Conservation (phyloP, 2,329 filamentous ascomycete genomes). For the Epichloe festucae region DNA sequence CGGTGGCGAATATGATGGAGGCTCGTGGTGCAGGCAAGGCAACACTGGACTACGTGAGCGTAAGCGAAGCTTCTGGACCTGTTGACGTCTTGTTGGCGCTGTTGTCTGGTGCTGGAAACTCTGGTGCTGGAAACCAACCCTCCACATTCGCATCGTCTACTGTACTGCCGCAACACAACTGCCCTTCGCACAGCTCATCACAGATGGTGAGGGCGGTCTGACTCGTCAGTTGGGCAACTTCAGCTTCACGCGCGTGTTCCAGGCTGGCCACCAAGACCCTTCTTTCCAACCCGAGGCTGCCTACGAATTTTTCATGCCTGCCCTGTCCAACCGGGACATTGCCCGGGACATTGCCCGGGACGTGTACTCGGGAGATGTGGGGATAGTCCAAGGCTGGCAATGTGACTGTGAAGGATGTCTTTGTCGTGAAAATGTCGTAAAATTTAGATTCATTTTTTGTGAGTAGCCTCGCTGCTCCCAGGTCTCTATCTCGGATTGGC, state of each 20-base stretch:
- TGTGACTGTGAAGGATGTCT: conserved; percentile 16
- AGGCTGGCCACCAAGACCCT: conserved; percentile 50
- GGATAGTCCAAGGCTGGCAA: conserved; percentile 25
- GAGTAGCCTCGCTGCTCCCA: too few relatives aligned
- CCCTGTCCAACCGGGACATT: conserved; percentile 39
- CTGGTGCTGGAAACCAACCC: not conserved
- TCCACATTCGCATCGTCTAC: not conserved
- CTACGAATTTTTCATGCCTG: conserved; percentile 45
- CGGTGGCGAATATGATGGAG: not conserved
- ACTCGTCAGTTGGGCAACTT: conserved; percentile 66
- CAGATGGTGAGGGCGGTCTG: conserved; percentile 39
- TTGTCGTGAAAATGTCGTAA: conserved; percentile 11
- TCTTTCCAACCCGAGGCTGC: conserved; percentile 45
- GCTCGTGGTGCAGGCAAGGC: not conserved
- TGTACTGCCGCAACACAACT: too few relatives aligned
- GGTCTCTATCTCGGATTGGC: too few relatives aligned
- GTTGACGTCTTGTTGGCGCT: not conserved
- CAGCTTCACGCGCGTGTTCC: conserved; percentile 51
- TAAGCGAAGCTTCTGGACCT: not conserved
- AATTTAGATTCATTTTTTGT: too few relatives aligned
- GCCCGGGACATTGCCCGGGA: conserved; percentile 37
- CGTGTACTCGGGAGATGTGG: conserved; percentile 42
- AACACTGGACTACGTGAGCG: not conserved
- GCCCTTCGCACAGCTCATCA: too few relatives aligned
- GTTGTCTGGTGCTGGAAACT: not conserved